Percentiles rank a stretch among this genome's conserved stretches.
Evolutionary conservation across 805 yeast species (phyloP).

Genomic region (Cyberlindnera mrakii): DNA sequence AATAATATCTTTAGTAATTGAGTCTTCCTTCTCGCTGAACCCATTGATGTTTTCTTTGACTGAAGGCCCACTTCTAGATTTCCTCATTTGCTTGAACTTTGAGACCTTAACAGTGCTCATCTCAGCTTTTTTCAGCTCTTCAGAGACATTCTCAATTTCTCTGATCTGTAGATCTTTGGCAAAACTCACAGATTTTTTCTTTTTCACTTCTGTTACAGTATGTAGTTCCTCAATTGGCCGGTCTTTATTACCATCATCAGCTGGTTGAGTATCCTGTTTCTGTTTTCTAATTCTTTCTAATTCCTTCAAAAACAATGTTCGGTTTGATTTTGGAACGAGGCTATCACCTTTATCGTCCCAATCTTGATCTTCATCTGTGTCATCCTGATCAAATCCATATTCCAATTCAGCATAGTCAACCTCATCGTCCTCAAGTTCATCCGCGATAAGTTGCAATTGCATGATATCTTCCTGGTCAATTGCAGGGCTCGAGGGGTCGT

Average conservation of each 20-base stretch:
- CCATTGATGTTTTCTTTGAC: neutral
- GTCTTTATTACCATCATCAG: conserved; percentile 10
- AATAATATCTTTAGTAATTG: conserved; percentile 2
- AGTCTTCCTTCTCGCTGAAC: neutral
- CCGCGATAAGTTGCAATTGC: conserved; percentile 50
- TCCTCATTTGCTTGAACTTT: conserved; percentile 15
- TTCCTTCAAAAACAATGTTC: conserved; percentile 17
- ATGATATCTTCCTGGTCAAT: conserved; percentile 41
- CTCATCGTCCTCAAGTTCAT: conserved; percentile 37
- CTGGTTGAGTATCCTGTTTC: conserved; percentile 11
- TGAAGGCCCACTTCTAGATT: neutral
- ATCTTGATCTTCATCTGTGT: conserved; percentile 32
- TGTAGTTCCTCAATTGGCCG: neutral
- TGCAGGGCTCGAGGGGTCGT: conserved; percentile 15
- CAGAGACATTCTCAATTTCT: conserved; percentile 53
- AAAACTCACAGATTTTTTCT: conserved; percentile 48
- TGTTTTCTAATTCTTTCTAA: conserved; percentile 16
- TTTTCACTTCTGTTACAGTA: neutral
- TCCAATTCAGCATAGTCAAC: conserved; percentile 33
- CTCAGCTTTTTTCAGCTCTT: conserved; percentile 31
- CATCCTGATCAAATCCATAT: conserved; percentile 25
- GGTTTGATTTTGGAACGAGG: conserved; percentile 17
- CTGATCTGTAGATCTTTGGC: conserved; percentile 47
- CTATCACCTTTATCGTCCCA: conserved; percentile 19
- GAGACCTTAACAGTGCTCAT: conserved; percentile 10